phyloP scores from a whole-genome alignment of 768 basidiomycete species.

The Clitopilus passeckerianus region DNA sequence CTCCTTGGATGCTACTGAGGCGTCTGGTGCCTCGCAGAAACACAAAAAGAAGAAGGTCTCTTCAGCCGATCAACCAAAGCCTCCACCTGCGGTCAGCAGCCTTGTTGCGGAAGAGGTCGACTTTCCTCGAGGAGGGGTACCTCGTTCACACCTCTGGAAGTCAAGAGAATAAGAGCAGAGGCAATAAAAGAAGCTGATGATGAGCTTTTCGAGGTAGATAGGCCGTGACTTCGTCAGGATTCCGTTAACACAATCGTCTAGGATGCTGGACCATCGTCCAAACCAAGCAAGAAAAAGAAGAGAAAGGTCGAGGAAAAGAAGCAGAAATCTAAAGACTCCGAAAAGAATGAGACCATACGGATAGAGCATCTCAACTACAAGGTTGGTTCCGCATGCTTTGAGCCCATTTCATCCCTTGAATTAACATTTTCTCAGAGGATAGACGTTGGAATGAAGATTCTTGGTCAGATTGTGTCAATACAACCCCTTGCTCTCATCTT shows the following conservation, averaged over 20 bases:
- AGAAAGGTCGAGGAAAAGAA: constrained; percentile 38
- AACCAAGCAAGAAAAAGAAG: constrained; percentile 40
- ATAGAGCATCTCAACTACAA: constrained; percentile 95
- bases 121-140: constrained; percentile 97
- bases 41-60: constrained; percentile 54
- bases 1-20: constrained; percentile 46
- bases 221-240: neutral
- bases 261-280: constrained; percentile 36
- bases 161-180: constrained; percentile 81
- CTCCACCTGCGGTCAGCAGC: constrained; percentile 21
- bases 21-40: constrained; percentile 28
- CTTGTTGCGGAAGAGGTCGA: constrained; percentile 69
- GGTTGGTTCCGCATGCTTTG: constrained; percentile 28
- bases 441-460: constrained; percentile 75
- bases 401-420: neutral
- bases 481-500: constrained; percentile 87
- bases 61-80: constrained; percentile 24
- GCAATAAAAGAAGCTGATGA: constrained; percentile 80
- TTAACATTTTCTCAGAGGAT: constrained; percentile 52
- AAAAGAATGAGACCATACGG: constrained; percentile 56
- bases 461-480: constrained; percentile 83
- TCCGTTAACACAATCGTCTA: constrained; percentile 13
- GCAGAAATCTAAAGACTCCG: constrained; percentile 16
- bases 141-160: constrained; percentile 81
- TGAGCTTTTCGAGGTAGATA: constrained; percentile 62